These are phyloP conservation scores for Pseudevernia furfuracea DNA, from an alignment of 495 filamentous ascomycete species.

Conservation along the genomic window DNA sequence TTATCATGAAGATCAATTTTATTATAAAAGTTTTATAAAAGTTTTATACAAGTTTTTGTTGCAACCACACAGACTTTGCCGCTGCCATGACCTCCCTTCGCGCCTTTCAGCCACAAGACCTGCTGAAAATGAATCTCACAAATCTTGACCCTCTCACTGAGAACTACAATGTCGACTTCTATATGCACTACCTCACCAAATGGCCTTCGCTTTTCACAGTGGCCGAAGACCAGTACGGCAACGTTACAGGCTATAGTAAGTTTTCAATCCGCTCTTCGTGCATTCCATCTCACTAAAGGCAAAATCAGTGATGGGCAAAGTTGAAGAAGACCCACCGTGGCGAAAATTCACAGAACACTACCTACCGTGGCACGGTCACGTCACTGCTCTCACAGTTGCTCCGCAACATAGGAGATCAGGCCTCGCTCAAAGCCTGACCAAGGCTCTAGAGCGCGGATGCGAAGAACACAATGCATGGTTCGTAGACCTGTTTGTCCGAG, in stretches of 20 bases:
- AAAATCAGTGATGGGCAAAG: slow-evolving; percentile 80
- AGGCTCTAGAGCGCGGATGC: slow-evolving; percentile 68
- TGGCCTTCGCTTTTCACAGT: slow-evolving; percentile 92
- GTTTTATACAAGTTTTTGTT: no score
- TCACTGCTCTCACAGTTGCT: slow-evolving; percentile 89
- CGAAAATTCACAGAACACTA: slow-evolving; percentile 70
- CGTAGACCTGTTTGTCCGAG: slow-evolving; percentile 87
- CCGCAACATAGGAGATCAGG: slow-evolving; percentile 78
- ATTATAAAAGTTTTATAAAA: no score
- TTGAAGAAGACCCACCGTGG: slow-evolving; percentile 74
- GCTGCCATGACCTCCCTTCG: slow-evolving; percentile 56
- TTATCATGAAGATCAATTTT: no score
- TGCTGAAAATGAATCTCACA: slow-evolving; percentile 75
- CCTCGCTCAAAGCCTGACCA: slow-evolving; percentile 70
- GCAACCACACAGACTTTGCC: no score
- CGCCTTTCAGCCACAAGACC: slow-evolving; percentile 61
- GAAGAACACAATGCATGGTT: slow-evolving; percentile 85
- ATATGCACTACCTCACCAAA: slow-evolving; percentile 85
- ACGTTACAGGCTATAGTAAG: slow-evolving; percentile 89
- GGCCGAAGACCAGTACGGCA: slow-evolving; percentile 69
- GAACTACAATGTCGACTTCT: slow-evolving; percentile 92
- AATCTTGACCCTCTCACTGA: slow-evolving; percentile 92
- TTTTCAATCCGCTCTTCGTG: background rate
- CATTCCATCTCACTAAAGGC: background rate
- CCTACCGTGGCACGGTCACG: slow-evolving; percentile 95